phyloP scores from a whole-genome alignment of 2,329 filamentous ascomycete genomes.

The Penicillium decumbens region DNA sequence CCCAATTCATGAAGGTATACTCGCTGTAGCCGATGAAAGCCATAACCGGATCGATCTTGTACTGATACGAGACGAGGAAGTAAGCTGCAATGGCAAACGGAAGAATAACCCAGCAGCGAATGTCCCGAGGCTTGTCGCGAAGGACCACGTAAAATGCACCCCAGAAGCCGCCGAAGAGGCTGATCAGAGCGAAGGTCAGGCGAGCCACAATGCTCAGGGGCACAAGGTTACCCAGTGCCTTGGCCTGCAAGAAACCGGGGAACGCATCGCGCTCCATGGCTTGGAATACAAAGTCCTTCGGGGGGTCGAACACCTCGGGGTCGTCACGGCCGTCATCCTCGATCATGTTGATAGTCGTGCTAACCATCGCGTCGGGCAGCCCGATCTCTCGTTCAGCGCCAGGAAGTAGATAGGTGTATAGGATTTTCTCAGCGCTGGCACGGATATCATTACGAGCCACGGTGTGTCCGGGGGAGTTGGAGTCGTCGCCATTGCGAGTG shows the following conservation, averaged over 20 bases:
- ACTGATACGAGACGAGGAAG: constrained; percentile 84
- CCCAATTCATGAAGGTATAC: constrained; percentile 92
- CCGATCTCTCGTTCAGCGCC: constrained; percentile 97
- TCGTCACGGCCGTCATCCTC: constrained; percentile 91
- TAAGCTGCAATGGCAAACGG: constrained; percentile 92
- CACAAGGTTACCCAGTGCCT: constrained; percentile 92
- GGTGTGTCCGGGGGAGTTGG: constrained; percentile 75
- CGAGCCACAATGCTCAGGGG: constrained; percentile 83
- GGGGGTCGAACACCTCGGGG: constrained; percentile 92
- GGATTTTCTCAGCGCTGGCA: constrained; percentile 91
- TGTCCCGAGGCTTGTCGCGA: constrained; percentile 67
- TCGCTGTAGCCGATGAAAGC: constrained; percentile 88
- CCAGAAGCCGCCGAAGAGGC: constrained; percentile 93
- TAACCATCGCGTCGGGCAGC: constrained; percentile 72
- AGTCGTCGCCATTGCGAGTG: constrained; percentile 59
- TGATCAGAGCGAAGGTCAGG: constrained; percentile 75
- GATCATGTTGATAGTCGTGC: constrained; percentile 75
- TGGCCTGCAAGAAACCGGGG: constrained; percentile 89
- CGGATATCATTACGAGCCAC: constrained; percentile 87
- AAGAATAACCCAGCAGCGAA: constrained; percentile 82
- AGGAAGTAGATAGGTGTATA: constrained; percentile 94
- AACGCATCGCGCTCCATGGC: constrained; percentile 99
- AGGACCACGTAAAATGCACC: constrained; percentile 90
- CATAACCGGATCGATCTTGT: constrained; percentile 87
- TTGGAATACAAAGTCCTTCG: constrained; percentile 99